Conservation (phyloP, 352 stramenopile genomes). For the Saprolegnia parasitica region DNA sequence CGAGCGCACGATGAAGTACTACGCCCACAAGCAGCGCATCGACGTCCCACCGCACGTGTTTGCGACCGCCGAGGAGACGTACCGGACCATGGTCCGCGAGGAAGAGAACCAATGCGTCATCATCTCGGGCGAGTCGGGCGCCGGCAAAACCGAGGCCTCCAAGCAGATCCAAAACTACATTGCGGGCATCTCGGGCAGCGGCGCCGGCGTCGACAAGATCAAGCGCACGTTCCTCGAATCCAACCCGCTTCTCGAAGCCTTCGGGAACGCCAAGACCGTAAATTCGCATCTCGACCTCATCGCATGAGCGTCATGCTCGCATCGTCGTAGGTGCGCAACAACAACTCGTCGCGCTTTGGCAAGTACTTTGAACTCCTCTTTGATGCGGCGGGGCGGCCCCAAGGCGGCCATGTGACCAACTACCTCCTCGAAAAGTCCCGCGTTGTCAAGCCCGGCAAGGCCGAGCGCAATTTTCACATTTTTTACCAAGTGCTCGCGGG, state of each 20-base stretch:
- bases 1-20: constrained; percentile 69
- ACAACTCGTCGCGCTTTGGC: constrained; percentile 94
- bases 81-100: constrained; percentile 83
- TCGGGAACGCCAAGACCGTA: constrained; percentile 92
- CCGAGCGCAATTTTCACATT: constrained; percentile 93
- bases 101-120: constrained; percentile 89
- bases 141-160: constrained; percentile 82
- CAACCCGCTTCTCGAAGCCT: constrained; percentile 95
- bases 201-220: constrained; percentile 78
- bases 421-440: constrained; percentile 91
- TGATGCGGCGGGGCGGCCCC: constrained; percentile 70
- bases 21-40: constrained; percentile 82
- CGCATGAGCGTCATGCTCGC: not conserved
- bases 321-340: constrained; percentile 66
- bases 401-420: constrained; percentile 88
- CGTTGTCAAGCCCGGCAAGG: constrained; percentile 76
- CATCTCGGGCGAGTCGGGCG: constrained; percentile 81
- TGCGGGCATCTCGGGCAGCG: constrained; percentile 68
- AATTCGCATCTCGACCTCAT: not conserved
- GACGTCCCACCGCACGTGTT: constrained; percentile 83
- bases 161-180: constrained; percentile 91
- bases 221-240: constrained; percentile 90
- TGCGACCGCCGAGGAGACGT: constrained; percentile 79
- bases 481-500: constrained; percentile 91
- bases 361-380: constrained; percentile 96